Evolutionary conservation across 768 basidiomycete genomes (phyloP), one percentile per base, ranked within the genome.

Genomic region (Trametes sanguinea): DNA sequence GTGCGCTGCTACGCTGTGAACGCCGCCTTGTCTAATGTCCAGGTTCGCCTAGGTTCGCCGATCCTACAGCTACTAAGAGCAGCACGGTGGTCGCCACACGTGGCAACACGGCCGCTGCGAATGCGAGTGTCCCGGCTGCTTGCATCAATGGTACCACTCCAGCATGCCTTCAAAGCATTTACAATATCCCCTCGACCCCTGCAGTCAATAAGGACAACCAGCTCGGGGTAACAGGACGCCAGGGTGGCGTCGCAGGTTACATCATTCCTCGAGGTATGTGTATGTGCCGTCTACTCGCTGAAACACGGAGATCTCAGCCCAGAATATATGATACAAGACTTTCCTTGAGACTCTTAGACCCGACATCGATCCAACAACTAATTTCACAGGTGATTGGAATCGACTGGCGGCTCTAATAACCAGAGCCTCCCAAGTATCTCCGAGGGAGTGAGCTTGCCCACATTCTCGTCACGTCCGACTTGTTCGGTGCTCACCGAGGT

Each of bases 401-500:
- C 13, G 71, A 73, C n/a, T 45, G 71, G 70, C 8, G 72, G 72
- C 17, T 35, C 46, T 10, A 67, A 73, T 58, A 69, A 67, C n/a
- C 71, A 76, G 33, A 72, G 69, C 16, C 63, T 74, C 2, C 81
- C 83, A 2, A 29, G 87, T 86, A 11, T 73, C 10, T 37, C 17
- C 4, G 14, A 39, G 27, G 33, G 54, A 30, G 40, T 61, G 53
- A 47, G 40, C 22, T 37, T 30, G 11, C 14, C 32, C 35, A 22
- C 35, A 22, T 22, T 22, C 22, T 22, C 22, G 22, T 22, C 22
- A 22, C 22, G 22, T 22, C 22, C 22, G 22, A 1, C 22, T 22
- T 22, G 22, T 22, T 22, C 22, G 22, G 22, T 22, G 22, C 22
- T 22, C 22, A 22, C 22, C 22, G 22, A 22, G 22, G 22, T 22